Evolutionary conservation across 495 filamentous ascomycete species (phyloP), one percentile per base, ranked within the genome.

Genomic region (Penicillium herquei): DNA sequence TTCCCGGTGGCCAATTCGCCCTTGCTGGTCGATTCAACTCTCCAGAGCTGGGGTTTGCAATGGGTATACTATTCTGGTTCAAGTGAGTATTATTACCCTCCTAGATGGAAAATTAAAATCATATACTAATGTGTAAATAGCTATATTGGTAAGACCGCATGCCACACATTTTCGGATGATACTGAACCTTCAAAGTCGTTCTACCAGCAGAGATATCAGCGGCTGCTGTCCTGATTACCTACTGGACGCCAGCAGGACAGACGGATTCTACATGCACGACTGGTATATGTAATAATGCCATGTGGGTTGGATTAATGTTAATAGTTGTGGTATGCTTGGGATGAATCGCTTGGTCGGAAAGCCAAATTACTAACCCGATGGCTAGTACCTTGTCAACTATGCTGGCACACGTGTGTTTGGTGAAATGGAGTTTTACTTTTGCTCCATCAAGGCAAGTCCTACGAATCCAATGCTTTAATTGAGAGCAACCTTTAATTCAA

Each of bases 191-290:
- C 30, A 30, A 3, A 51, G 55, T 63, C 18, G 52, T 63, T n/a
- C 14, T 59, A 6, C 70, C 75, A n/a, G 63, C 65, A 40, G 72
- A 77, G 46, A 52, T 78, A 7, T 51, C 54, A 5, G 70, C 78
- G 13, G 66, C 71, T 39, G 72, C 77, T 14, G 72, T 82, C 2
- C 70, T 81, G 14, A 76, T 81, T 55, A 70, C 74, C 31, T 75
- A 72, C 59, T 78, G 61, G 58, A 64, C 62, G 6, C 65, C 58
- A 6, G 62, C 65, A 37, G 58, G 61, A 21, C 52, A 57, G 31
- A 10, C 51, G 42, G 56, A 59, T 45, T 64, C 64, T 2, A 64
- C 64, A 3, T 67, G 61, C 18, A 64, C 65, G 4, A 46, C 62
- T 44, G 59, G 59, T 6, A 65, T 64, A 16, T 69, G 66, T 41